Base-by-base conservation (phyloP, 2,329 filamentous ascomycete genomes). In the Neoarthrinium moseri region DNA sequence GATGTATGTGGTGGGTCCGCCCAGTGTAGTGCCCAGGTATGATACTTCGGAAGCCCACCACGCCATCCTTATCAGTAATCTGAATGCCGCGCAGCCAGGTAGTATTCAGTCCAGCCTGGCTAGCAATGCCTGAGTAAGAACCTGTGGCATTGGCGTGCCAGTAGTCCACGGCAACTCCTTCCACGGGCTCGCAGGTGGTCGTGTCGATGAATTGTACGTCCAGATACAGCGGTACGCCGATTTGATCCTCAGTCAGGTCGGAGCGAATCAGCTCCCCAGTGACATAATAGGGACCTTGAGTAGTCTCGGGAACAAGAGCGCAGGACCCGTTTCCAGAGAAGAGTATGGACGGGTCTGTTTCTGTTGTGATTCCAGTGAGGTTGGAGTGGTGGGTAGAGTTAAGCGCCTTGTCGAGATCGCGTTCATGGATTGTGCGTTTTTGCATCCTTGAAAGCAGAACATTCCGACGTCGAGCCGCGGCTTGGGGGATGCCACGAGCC, bases 61-160 rank as follows among this genome's bases (percentile, higher is more conserved):
- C 44, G 32, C 47, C 47, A 10, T 43, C 29, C 22, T 15, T 21
- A 21, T 43, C 47, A 15, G 43, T 37, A 3, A 32, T 29, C 43
- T 49, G 47, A 30, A 49, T 46, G 2, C 47, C 47, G 18, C 47
- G 47, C 5, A 46, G 36, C 30, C 32, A 49, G 5, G 47, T 49
- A 26, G 47, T 46, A 37, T 49, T 32, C n/a, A 59, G 26, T 40
- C 58, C 59, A 37, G 48, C 37, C 20, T 51, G 33, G 30, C 51
- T 35, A 22, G 37, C 23, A 30, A 61, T 52, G 32, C 62, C 61
- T 18, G 55, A 59, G 55, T 72, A 71, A 13, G 65, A 56, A 15
- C 67, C 66, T 8, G 66, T 69, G 4, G 67, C 46, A 47, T 70
- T 70, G 52, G 58, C 59, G 41, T 65, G 57, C 68, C 67, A 71